Evolutionary conservation across 305 asterid genomes (phyloP), one percentile per base, ranked within the genome.

Genomic region (Coffea humblotiana): DNA sequence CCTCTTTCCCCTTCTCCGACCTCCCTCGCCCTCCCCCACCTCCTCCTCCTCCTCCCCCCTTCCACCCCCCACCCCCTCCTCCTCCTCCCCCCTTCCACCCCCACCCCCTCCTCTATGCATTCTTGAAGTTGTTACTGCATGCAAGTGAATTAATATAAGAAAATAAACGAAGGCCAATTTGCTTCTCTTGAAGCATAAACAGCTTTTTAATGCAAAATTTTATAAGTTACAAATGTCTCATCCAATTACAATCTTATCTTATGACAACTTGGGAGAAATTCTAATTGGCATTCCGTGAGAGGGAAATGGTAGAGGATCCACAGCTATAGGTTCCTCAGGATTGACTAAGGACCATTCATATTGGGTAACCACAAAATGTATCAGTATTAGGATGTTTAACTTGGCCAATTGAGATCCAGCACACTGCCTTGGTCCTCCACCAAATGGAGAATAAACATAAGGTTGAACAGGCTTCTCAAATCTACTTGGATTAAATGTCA

Each of bases 381-480:
- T 85, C 75, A 90, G 88, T 78, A 92, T 82, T 66, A 94, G 92
- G 37, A 94, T 93, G 70, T 91, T 93, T 7, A 93, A 80, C 88
- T 88, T 94, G 25, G 97, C 97, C 83, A 94, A 72, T 84, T 93
- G 97, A 86, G 91, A 93, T 65, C 98, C 98, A 71, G 98, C 97
- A 82, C 98, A 94, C 54, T 86, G 78, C 63, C 97, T 94, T 73
- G 97, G 95, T 37, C 98, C 98, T 80, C 98, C 97, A 25, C 97
- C 98, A 81, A 94, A 93, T 73, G 98, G 91, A 2, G 93, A 84
- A 80, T 74, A 94, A 2, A 92, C 84, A 75, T 90, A 94, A 37
- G 97, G 92, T 74, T 88, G 91, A 68, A 90, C 78, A 5, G 96
- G 86, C n/a, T 84, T 91, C 29, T 91, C 96, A 74, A 94, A 94